phyloP scores from a whole-genome alignment of 2,329 filamentous ascomycete species.

The Fusarium algeriense region DNA sequence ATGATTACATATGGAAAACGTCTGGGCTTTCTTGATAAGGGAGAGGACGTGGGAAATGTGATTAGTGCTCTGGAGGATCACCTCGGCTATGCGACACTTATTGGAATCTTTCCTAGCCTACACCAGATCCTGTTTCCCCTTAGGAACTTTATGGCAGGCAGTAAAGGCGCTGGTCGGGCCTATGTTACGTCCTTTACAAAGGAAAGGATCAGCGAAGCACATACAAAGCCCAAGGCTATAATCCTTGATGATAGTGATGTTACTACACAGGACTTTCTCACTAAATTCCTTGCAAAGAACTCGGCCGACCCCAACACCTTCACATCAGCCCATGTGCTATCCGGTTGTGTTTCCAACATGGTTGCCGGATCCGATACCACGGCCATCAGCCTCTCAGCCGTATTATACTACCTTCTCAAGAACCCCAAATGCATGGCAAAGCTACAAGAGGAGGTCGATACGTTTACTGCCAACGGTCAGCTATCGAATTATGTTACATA shows the following conservation, averaged over 20 bases:
- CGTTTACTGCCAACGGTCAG: background rate
- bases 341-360: no score
- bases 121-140: constrained; percentile 34
- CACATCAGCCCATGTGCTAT: no score
- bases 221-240: background rate
- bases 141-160: constrained; percentile 36
- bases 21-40: constrained; percentile 54
- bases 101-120: no score
- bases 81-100: no score
- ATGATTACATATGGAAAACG: constrained; percentile 52
- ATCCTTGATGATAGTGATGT: background rate
- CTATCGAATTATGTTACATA: background rate
- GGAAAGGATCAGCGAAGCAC: background rate
- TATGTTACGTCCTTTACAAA: constrained; percentile 30
- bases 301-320: no score
- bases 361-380: background rate
- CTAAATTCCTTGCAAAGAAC: no score
- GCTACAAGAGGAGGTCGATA: background rate
- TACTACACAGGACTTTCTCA: background rate
- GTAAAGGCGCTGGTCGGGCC: constrained; percentile 27
- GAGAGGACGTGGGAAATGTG: constrained; percentile 49
- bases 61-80: no score
- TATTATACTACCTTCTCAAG: background rate
- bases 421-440: background rate
- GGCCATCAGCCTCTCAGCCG: background rate